phyloP scores from a whole-genome alignment of 768 basidiomycete species.

The Tricholoma saponaceum region DNA sequence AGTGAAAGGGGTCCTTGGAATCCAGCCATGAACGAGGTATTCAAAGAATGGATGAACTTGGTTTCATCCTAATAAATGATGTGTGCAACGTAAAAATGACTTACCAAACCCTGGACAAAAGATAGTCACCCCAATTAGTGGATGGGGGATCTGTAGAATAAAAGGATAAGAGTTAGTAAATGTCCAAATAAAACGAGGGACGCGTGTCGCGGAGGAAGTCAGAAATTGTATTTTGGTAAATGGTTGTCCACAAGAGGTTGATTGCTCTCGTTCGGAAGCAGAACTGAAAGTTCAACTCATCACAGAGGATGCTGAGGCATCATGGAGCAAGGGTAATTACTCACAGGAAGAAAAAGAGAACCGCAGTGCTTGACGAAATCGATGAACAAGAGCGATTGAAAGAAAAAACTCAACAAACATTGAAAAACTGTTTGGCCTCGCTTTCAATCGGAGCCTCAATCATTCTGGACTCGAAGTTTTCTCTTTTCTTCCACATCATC shows the following conservation, averaged over 20 bases:
- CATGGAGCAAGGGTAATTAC: neutral
- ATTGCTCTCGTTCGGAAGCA: slow-evolving; percentile 76
- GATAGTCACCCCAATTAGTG: neutral
- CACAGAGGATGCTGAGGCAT: slow-evolving; percentile 22
- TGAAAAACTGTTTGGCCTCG: neutral
- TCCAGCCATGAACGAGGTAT: slow-evolving; percentile 33
- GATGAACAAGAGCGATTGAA: too few species aligned
- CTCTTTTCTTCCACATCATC: too few species aligned
- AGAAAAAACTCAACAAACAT: neutral
- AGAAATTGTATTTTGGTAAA: slow-evolving; percentile 55
- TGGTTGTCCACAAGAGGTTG: slow-evolving; percentile 72
- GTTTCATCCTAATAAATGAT: slow-evolving; percentile 49
- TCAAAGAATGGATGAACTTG: slow-evolving; percentile 89
- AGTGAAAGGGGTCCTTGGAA: slow-evolving; percentile 31
- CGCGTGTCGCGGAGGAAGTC: slow-evolving; percentile 29
- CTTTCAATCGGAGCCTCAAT: slow-evolving; percentile 29
- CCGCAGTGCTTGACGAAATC: neutral
- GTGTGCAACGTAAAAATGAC: neutral
- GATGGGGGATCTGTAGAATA: slow-evolving; percentile 5
- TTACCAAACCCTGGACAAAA: neutral
- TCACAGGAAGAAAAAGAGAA: neutral
- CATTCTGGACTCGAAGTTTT: too few species aligned
- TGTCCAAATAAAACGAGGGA: neutral
- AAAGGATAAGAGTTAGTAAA: slow-evolving; percentile 17
- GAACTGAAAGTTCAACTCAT: slow-evolving; percentile 65